A percentile compares a stretch with the other conserved stretches of the same genome.
Evolutionary conservation across 305 asterid genomes (phyloP).

Genomic region (Vinca major): DNA sequence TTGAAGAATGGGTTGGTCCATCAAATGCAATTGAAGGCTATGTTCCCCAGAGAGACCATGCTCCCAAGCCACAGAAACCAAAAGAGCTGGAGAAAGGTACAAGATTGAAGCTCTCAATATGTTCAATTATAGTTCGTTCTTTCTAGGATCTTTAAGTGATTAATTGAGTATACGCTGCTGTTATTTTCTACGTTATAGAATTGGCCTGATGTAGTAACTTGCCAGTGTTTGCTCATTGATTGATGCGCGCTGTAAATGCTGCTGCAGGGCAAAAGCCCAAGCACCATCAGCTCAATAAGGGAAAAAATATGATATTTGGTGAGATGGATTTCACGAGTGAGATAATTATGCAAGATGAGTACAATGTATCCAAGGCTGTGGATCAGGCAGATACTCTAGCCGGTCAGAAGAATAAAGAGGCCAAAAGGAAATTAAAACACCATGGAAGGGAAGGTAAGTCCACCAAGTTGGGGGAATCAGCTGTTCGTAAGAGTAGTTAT

Average conservation of each 20-base stretch:
- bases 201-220: slow-evolving; percentile 8
- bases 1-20: slow-evolving; percentile 87
- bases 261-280: slow-evolving; percentile 38
- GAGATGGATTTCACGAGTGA: slow-evolving; percentile 52
- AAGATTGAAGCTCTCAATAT: slow-evolving; percentile 12
- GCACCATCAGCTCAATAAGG: slow-evolving; percentile 21
- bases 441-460: slow-evolving; percentile 20
- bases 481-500: slow-evolving; percentile 24
- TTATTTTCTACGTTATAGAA: not conserved
- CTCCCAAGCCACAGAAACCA: slow-evolving; percentile 17
- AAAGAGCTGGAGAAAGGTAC: slow-evolving; percentile 32
- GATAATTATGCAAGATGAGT: slow-evolving; percentile 55
- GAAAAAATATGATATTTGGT: slow-evolving; percentile 25
- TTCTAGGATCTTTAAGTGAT: slow-evolving; percentile 2
- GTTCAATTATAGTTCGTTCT: not conserved
- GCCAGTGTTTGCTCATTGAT: slow-evolving; percentile 17
- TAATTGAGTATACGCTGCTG: slow-evolving; percentile 1
- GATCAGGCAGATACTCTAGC: slow-evolving; percentile 22
- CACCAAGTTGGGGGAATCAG: slow-evolving; percentile 24
- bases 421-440: slow-evolving; percentile 24
- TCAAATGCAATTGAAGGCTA: slow-evolving; percentile 90
- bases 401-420: slow-evolving; percentile 23
- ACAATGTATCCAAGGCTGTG: slow-evolving; percentile 38
- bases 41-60: slow-evolving; percentile 51
- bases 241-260: slow-evolving; percentile 23